phyloP scores from a whole-genome alignment of 805 yeast genomes.

The Vanderwaltozyma yarrowii region DNA sequence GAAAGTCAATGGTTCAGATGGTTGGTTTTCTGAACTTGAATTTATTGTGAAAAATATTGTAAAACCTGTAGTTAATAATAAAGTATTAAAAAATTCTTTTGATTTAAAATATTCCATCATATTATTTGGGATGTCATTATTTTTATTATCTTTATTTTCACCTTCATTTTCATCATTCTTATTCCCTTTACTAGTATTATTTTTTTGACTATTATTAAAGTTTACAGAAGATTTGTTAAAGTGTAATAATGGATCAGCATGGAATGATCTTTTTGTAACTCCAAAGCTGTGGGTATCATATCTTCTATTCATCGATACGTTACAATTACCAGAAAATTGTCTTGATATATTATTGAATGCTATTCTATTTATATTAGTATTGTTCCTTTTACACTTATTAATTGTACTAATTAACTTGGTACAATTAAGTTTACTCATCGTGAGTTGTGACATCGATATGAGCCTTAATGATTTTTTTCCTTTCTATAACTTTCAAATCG shows the following conservation, averaged over 20 bases:
- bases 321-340: no score
- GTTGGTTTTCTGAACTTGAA: constrained; percentile 13
- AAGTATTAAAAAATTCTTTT: constrained; percentile 33
- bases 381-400: no score
- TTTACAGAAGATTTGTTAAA: background rate
- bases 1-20: constrained; percentile 38
- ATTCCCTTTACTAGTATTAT: background rate
- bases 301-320: no score
- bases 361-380: no score
- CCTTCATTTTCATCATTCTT: constrained; percentile 4
- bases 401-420: no score
- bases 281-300: no score
- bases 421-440: no score
- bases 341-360: no score
- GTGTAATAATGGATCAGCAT: background rate
- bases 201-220: background rate
- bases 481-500: no score
- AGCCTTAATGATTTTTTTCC: no score
- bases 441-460: no score
- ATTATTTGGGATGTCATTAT: constrained; percentile 3
- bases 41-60: constrained; percentile 30
- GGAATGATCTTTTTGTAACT: background rate
- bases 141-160: constrained; percentile 9
- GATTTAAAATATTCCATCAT: constrained; percentile 32
- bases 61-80: constrained; percentile 32